Evolutionary conservation across 192 early-diverging fungal genomes (phyloP), one percentile per base, ranked within the genome.

Genomic region (Dissophora ornata): DNA sequence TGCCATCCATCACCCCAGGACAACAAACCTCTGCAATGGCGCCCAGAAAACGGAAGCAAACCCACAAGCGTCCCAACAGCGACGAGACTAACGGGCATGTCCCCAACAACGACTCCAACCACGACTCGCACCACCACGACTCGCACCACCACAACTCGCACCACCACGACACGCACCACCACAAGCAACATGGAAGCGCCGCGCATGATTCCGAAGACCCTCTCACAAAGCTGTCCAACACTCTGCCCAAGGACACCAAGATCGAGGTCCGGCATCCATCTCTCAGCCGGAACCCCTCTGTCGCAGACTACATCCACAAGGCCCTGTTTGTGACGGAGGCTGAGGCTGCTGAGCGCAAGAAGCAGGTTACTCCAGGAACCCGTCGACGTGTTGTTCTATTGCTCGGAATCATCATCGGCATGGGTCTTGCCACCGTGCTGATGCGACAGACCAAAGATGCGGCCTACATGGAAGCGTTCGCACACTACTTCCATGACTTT

Each of bases 351-450:
- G 63, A 62, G 50, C 45, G 52, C 13, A 59, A 54, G 25, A 61
- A 62, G 13, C 64, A 53, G 33, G 57, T 67, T 19, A 28, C 64
- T 1, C 34, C 73, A 2, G 58, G 41, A 0, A 82, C 75, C 4
- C 75, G 68, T 26, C 77, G 78, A 41, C 69, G 81, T n/a, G 75
- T 82, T 22, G 52, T 79, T 28, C 82, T 90, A 21, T 62, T 86
- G 33, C 69, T 85, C 18, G 89, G 89, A 30, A 84, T 90, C 21
- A 47, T 86, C n/a, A 65, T 89, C 45, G 89, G 88, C 25, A 79
- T 87, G 57, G 59, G 74, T 0, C 62, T 86, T 1, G 85, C 89
- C 15, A 64, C 60, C 9, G 29, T 67, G 2, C 57, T 86, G 29
- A 67, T 86, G 34, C 81, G 83, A 38, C 67, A 70, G 40, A 82